A percentile compares a stretch with the other conserved stretches of the same genome.
Evolutionary conservation across 75 land plant genomes (phyloP).

Genomic region (Larix kaempferi): DNA sequence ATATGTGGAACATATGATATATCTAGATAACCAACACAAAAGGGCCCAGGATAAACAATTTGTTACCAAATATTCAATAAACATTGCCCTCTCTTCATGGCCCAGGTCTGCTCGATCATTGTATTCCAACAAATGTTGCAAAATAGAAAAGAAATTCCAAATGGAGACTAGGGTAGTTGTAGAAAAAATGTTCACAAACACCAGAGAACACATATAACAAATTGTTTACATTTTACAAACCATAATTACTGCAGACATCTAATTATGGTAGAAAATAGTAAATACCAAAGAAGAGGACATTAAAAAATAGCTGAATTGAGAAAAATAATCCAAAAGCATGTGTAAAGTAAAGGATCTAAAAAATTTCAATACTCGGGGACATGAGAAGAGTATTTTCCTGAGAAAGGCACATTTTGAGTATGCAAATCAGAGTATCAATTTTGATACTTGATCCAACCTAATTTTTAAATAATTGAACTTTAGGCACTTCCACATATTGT

Average conservation of each 20-base stretch:
- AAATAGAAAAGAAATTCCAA: not conserved
- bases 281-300: no score
- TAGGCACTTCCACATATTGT: not conserved
- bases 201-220: not conserved
- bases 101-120: slow-evolving; percentile 86
- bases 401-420: no score
- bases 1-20: no score
- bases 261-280: not conserved
- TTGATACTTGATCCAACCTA: not conserved
- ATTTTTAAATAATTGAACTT: not conserved
- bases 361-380: not conserved
- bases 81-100: slow-evolving; percentile 74
- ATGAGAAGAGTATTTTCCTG: not conserved
- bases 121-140: slow-evolving; percentile 82
- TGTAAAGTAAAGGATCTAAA: not conserved
- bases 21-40: not conserved
- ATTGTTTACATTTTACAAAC: not conserved
- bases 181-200: not conserved
- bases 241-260: not conserved
- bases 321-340: not conserved
- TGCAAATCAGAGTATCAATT: not conserved
- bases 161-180: not conserved
- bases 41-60: not conserved
- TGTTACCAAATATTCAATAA: slow-evolving; percentile 87
- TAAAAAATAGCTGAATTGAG: not conserved